Evolutionary conservation across 1,284 basidiomycete species (phyloP).

Genomic region (Waitea zeae): DNA sequence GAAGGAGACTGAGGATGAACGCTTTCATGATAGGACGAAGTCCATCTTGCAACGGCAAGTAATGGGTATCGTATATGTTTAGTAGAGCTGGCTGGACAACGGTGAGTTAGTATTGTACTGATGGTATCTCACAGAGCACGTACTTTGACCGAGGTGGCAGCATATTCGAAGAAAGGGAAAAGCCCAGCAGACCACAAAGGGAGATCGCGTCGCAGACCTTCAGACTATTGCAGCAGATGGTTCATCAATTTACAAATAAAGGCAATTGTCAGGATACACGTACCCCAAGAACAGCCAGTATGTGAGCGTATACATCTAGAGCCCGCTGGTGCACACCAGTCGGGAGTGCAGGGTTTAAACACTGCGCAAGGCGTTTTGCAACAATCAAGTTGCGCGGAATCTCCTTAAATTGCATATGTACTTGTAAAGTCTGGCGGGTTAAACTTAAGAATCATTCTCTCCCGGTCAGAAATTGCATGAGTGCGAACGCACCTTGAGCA

Average conservation of each 20-base stretch:
- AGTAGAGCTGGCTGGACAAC: conserved; percentile 56
- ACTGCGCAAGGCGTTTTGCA: conserved; percentile 90
- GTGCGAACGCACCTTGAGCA: conserved; percentile 63
- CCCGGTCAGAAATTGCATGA: conserved; percentile 1
- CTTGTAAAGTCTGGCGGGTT: conserved; percentile 71
- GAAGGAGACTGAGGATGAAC: conserved; percentile 83
- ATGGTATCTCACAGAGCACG: conserved; percentile 6
- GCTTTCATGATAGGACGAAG: conserved; percentile 88
- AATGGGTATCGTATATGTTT: conserved; percentile 79
- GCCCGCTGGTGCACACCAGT: conserved; percentile 95
- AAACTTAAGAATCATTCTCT: no score
- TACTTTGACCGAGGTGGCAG: conserved; percentile 87
- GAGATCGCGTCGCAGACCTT: conserved; percentile 79
- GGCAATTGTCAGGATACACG: no score
- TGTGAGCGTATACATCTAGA: conserved; percentile 88
- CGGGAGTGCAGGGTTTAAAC: conserved; percentile 91
- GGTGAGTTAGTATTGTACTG: not conserved
- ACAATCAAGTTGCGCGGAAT: conserved; percentile 93
- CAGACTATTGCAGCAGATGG: conserved; percentile 31
- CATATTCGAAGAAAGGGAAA: conserved; percentile 98
- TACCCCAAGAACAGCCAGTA: conserved; percentile 81
- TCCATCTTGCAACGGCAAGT: conserved; percentile 69
- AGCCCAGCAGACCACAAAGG: conserved; percentile 91
- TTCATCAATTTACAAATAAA: not conserved
- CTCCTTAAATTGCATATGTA: conserved; percentile 82